Conservation (phyloP, 2,329 filamentous ascomycete genomes). For the Alternaria sp. region DNA sequence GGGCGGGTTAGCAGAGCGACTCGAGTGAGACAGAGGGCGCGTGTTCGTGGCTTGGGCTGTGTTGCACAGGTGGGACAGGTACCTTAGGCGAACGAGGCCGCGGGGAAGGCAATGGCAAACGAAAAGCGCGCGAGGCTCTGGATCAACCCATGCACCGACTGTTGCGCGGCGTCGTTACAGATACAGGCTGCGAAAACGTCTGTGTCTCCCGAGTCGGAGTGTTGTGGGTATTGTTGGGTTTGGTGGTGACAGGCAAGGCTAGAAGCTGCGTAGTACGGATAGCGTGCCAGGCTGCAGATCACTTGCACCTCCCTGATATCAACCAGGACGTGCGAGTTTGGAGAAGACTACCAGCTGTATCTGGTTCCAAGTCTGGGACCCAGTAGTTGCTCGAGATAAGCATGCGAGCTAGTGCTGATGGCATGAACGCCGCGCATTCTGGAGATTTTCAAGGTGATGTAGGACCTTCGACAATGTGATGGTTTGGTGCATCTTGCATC, state of each 20-base stretch:
- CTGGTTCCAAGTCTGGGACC: not conserved
- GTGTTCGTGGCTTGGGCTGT: conserved; percentile 19
- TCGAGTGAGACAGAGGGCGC: conserved; percentile 19
- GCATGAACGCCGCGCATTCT: not conserved
- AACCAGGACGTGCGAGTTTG: not conserved
- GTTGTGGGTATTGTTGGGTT: conserved; percentile 17
- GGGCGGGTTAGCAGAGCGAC: conserved; percentile 14
- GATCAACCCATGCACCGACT: conserved; percentile 25
- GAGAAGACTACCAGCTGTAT: not conserved
- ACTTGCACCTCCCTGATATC: conserved; percentile 10
- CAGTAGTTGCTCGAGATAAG: not conserved
- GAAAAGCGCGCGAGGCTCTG: conserved; percentile 16
- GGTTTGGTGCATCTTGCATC: not conserved
- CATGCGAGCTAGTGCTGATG: not conserved
- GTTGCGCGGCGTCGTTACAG: conserved; percentile 22
- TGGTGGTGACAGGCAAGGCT: conserved; percentile 15
- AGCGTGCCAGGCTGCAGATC: conserved; percentile 10
- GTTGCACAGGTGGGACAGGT: conserved; percentile 25
- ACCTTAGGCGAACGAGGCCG: conserved; percentile 24
- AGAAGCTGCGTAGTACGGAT: conserved; percentile 15
- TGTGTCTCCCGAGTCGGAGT: conserved; percentile 1
- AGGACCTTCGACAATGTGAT: not conserved
- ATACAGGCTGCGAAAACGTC: conserved; percentile 14
- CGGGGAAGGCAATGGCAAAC: conserved; percentile 19
- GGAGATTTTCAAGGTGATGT: not conserved